Base-by-base conservation (phyloP, 2,329 filamentous ascomycete species). In the Cytospora mali region DNA sequence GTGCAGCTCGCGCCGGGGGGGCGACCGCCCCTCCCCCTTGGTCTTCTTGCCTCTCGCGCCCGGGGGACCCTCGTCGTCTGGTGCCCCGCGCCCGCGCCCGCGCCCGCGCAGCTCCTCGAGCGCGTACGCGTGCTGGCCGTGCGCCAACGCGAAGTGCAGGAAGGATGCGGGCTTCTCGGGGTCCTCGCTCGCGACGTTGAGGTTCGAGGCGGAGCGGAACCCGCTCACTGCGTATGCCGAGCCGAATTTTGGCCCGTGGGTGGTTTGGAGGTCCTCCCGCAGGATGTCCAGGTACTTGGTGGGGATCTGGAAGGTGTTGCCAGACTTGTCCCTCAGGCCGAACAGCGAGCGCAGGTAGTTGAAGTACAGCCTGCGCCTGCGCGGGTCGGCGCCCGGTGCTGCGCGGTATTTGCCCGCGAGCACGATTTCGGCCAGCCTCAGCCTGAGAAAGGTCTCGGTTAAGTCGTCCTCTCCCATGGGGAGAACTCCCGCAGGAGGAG, bases 341-440 rank as follows among this genome's bases (percentile, higher is more conserved):
- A 29, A 53, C 16, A 53, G 28, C 16, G 39, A 42, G 6, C 39
- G 39, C 16, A 42, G 16, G 39, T 42, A 42, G 39, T 42, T 42
- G 18, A 42, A 42, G 10, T 42, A 42, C 51, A 29, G 39, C 18
- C 18, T 48, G 35, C 39, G 54, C 9, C 54, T 39, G 14, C 18
- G 27, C 4, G 54, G 11, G 11, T 29, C 25, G 6, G 39, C 39
- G 16, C 39, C 39, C 3, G 35, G 39, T 6, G 39, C 39, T 21
- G 14, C 16, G 14, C 27, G 23, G 25, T 46, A 29, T 42, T 48
- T 56, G 35, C 27, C 25, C 5, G 54, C 54, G 14, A 56, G 54
- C n/a, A 56, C 35, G 1, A 48, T 56, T 16, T 56, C 54, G 9
- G 54, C 54, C 16, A 56, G 39, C 54, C 23, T 46, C 25, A 56